phyloP scores from a whole-genome alignment of 768 basidiomycete species.

The Podaxis sp. region DNA sequence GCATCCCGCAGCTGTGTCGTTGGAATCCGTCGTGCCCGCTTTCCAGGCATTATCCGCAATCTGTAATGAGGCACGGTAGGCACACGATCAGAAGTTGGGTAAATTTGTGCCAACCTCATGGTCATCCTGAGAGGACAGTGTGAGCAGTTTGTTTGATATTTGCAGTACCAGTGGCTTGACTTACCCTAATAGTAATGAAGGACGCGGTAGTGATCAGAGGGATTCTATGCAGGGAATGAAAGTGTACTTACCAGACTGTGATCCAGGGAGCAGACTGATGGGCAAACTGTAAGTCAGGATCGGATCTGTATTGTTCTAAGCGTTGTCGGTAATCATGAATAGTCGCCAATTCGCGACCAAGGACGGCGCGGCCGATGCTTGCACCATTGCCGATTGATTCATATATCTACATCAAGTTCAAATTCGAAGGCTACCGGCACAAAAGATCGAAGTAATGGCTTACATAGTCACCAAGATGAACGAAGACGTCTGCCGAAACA shows the following conservation, averaged over 20 bases:
- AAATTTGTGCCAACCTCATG: constrained; percentile 34
- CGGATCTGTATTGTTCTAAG: constrained; percentile 48
- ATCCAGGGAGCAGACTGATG: constrained; percentile 53
- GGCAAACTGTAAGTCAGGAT: constrained; percentile 39
- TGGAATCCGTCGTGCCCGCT: constrained; percentile 49
- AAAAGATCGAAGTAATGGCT: constrained; percentile 11
- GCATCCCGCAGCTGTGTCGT: constrained; percentile 47
- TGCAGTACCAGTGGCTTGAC: not conserved
- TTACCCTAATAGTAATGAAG: not conserved
- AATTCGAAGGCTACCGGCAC: not conserved
- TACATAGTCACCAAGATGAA: constrained; percentile 59
- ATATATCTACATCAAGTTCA: constrained; percentile 34
- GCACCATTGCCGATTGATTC: constrained; percentile 36
- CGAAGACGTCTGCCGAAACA: constrained; percentile 45
- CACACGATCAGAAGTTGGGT: not conserved
- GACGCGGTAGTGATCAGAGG: not conserved
- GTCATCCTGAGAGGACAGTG: constrained; percentile 33
- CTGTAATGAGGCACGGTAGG: constrained; percentile 17
- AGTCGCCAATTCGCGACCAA: constrained; percentile 52
- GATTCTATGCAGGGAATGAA: not conserved
- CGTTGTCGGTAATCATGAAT: constrained; percentile 53
- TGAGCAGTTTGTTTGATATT: not conserved
- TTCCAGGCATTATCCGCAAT: constrained; percentile 57
- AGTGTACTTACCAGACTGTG: constrained; percentile 39
- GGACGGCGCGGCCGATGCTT: constrained; percentile 17